Evolutionary conservation across 495 filamentous ascomycete species (phyloP).

Genomic region (Extremus antarcticus): DNA sequence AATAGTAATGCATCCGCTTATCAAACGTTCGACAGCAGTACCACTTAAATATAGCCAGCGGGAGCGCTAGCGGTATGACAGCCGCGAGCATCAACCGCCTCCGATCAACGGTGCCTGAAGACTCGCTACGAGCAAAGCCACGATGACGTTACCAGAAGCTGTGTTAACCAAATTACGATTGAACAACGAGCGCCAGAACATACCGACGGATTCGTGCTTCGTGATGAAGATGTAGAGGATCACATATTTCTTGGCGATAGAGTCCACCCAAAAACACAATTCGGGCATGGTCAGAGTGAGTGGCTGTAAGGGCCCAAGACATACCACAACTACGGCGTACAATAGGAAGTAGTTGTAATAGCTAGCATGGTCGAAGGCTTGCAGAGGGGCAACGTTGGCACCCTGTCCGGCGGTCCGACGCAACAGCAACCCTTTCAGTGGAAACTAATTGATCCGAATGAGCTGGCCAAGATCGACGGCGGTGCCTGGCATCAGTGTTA

Average conservation of each 20-base stretch:
- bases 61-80: constrained; percentile 64
- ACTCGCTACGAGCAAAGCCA: constrained; percentile 50
- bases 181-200: constrained; percentile 80
- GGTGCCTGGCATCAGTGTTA: constrained; percentile 29
- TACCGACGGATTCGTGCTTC: constrained; percentile 86
- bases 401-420: constrained; percentile 63
- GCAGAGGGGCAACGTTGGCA: constrained; percentile 89
- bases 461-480: constrained; percentile 80
- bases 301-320: constrained; percentile 77
- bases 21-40: constrained; percentile 49
- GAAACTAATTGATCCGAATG: constrained; percentile 65
- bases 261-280: constrained; percentile 79
- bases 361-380: constrained; percentile 82
- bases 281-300: constrained; percentile 82
- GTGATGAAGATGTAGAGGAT: constrained; percentile 86
- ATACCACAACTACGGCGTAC: constrained; percentile 80
- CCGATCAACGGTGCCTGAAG: constrained; percentile 32
- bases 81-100: constrained; percentile 45
- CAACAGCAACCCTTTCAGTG: constrained; percentile 69
- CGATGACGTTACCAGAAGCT: constrained; percentile 67
- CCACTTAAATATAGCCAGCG: constrained; percentile 75
- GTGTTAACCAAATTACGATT: constrained; percentile 81
- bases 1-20: neutral
- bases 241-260: constrained; percentile 86
- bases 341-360: constrained; percentile 97